Conservation (phyloP, 2,329 filamentous ascomycete genomes). For the Ophiocordyceps sinensis region DNA sequence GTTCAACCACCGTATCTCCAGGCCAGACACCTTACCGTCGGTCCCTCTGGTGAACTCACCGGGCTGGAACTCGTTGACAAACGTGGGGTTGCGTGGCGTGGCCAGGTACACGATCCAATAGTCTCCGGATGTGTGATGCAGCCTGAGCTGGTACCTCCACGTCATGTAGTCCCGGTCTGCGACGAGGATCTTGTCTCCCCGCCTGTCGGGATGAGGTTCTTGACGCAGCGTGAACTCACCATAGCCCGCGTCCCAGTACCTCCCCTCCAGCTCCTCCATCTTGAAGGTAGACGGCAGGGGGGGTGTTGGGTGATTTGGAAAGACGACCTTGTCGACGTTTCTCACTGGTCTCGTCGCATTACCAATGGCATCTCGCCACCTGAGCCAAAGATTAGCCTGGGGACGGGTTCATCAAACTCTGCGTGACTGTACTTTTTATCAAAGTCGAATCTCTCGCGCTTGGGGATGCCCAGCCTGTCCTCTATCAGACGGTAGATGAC, state of each 20-base stretch:
- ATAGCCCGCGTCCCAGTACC: slow-evolving; percentile 29
- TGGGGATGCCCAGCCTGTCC: slow-evolving; percentile 12
- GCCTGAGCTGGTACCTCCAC: slow-evolving; percentile 6
- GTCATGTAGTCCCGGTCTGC: slow-evolving; percentile 8
- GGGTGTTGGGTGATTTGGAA: slow-evolving; percentile 19
- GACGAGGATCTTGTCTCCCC: slow-evolving; percentile 8
- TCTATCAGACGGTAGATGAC: slow-evolving; percentile 15
- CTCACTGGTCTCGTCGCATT: not conserved
- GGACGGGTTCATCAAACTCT: not conserved
- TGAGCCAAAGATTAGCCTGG: not conserved
- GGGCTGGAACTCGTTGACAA: not conserved
- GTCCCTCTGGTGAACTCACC: slow-evolving; percentile 3
- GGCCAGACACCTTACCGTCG: not conserved
- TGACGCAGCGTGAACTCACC: slow-evolving; percentile 8
- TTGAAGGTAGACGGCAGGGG: slow-evolving; percentile 20
- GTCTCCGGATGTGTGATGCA: slow-evolving; percentile 14
- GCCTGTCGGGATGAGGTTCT: slow-evolving; percentile 4
- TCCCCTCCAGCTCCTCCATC: slow-evolving; percentile 20
- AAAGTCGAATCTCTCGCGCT: slow-evolving; percentile 7
- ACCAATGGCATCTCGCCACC: slow-evolving; percentile 10
- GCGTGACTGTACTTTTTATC: slow-evolving; percentile 3
- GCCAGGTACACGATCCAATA: slow-evolving; percentile 11
- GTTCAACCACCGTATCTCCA: not conserved
- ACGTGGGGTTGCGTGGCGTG: not conserved
- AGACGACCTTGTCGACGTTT: slow-evolving; percentile 18